A percentile compares a stretch with the other conserved stretches of the same genome.
Conservation (phyloP, 2,329 filamentous ascomycete genomes). For the Exophiala bonariae region DNA sequence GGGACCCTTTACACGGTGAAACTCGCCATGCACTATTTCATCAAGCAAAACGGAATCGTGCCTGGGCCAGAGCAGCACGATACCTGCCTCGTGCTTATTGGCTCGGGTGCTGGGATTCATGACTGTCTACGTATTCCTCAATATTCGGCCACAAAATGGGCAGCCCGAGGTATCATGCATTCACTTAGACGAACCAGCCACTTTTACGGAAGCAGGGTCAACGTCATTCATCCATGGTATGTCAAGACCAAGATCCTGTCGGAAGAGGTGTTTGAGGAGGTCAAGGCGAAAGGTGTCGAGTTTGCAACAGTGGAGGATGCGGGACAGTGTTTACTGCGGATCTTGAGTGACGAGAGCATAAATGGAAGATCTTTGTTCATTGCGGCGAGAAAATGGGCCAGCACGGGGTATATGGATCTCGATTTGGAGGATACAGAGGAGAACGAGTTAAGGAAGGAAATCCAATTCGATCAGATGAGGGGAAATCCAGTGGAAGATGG, state of each 20-base stretch:
- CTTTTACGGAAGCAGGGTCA: conserved; percentile 36
- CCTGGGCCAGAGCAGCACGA: conserved; percentile 29
- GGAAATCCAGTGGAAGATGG: conserved; percentile 27
- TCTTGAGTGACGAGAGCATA: conserved; percentile 30
- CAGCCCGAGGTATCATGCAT: conserved; percentile 38
- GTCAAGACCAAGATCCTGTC: conserved; percentile 34
- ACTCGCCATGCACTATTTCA: conserved; percentile 45
- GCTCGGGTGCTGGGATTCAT: conserved; percentile 34
- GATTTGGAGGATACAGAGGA: conserved; percentile 34
- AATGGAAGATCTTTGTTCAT: conserved; percentile 37
- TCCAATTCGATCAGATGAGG: conserved; percentile 31
- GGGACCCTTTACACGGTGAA: conserved; percentile 50
- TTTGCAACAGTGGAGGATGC: conserved; percentile 31
- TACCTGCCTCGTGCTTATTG: conserved; percentile 34
- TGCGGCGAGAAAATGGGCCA: conserved; percentile 35
- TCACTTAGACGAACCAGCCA: conserved; percentile 34
- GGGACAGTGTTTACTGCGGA: conserved; percentile 28
- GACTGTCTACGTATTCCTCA: conserved; percentile 33
- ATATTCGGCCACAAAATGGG: conserved; percentile 39
- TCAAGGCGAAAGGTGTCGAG: conserved; percentile 30
- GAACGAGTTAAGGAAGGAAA: conserved; percentile 28
- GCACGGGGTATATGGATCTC: conserved; percentile 34
- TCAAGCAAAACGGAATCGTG: conserved; percentile 30
- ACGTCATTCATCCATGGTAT: conserved; percentile 39
- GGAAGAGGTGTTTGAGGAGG: conserved; percentile 27